A percentile compares a stretch with the other conserved stretches of the same genome.
These are phyloP conservation scores for Phallus indusiatus DNA, from an alignment of 768 basidiomycete genomes.

Conservation along the genomic window DNA sequence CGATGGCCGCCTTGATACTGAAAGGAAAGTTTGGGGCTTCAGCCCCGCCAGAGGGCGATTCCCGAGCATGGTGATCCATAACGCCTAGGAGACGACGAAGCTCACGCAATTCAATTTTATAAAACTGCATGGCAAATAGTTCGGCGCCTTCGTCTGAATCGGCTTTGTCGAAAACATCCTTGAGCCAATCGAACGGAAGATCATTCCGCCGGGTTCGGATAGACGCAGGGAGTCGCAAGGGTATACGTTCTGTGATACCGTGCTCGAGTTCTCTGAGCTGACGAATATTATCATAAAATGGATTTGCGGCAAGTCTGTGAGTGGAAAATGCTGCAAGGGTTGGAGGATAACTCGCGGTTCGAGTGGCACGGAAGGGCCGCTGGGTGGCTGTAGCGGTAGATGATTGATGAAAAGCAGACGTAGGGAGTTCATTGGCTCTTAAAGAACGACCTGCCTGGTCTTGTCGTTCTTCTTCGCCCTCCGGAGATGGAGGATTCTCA, in stretches of 20 bases:
- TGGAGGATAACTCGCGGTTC: slow-evolving; percentile 9
- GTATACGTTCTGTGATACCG: slow-evolving; percentile 66
- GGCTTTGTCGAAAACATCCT: slow-evolving; percentile 51
- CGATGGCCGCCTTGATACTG: slow-evolving; percentile 91
- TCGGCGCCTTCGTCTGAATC: slow-evolving; percentile 63
- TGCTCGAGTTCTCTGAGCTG: slow-evolving; percentile 75
- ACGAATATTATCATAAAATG: slow-evolving; percentile 91
- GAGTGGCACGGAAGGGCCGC: slow-evolving; percentile 14
- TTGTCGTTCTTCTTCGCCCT: slow-evolving; percentile 38
- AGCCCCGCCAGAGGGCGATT: slow-evolving; percentile 19
- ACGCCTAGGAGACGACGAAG: slow-evolving; percentile 81
- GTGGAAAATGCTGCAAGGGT: slow-evolving; percentile 14
- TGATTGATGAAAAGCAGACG: slow-evolving; percentile 27
- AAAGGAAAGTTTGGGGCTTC: slow-evolving; percentile 51
- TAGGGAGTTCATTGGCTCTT: slow-evolving; percentile 21
- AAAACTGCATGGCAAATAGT: slow-evolving; percentile 85
- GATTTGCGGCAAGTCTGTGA: slow-evolving; percentile 51
- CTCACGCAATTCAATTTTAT: slow-evolving; percentile 85
- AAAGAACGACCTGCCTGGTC: slow-evolving; percentile 26
- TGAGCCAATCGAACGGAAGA: slow-evolving; percentile 73
- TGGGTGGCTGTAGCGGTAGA: slow-evolving; percentile 12
- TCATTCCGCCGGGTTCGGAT: slow-evolving; percentile 50
- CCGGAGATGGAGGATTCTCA: slow-evolving; percentile 29
- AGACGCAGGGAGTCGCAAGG: slow-evolving; percentile 45
- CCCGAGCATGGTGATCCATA: slow-evolving; percentile 82